Percentiles rank a stretch among this genome's conserved stretches.
Evolutionary conservation across 768 basidiomycete genomes (phyloP).

Genomic region (Paxillus involutus): DNA sequence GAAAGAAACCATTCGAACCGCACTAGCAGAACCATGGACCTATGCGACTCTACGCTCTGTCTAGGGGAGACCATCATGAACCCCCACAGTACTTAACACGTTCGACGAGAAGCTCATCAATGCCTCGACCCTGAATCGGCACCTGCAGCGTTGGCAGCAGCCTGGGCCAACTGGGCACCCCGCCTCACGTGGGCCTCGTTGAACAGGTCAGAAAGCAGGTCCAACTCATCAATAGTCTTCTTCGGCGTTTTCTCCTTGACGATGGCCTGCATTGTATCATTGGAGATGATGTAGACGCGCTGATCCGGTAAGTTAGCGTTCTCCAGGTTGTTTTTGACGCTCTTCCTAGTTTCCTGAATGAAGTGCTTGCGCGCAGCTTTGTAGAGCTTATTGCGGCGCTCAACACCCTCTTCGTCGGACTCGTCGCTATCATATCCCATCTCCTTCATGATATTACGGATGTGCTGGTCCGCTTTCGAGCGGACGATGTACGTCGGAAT

Average conservation of each 20-base stretch:
- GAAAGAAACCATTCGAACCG: no score
- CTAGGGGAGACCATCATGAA: no score
- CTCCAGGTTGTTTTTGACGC: constrained; percentile 16
- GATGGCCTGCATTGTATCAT: constrained; percentile 11
- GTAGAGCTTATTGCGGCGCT: constrained; percentile 5
- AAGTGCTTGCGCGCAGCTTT: constrained; percentile 18
- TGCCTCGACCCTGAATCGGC: no score
- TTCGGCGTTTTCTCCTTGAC: constrained; percentile 9
- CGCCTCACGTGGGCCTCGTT: constrained; percentile 4
- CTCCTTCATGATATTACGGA: constrained; percentile 23
- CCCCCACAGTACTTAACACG: no score
- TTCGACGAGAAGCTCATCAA: no score
- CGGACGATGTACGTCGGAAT: constrained; percentile 37
- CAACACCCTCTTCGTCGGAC: constrained; percentile 12
- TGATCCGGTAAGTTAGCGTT: constrained; percentile 19
- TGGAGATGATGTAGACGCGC: constrained; percentile 28
- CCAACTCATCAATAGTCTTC: constrained; percentile 15
- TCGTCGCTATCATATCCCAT: constrained; percentile 22
- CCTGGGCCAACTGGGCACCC: no score
- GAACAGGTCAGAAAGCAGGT: constrained; percentile 9
- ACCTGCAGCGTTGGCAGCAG: no score
- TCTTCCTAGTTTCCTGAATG: constrained; percentile 20
- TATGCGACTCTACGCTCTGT: no score
- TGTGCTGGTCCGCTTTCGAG: constrained; percentile 37
- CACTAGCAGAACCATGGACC: no score